A percentile compares a stretch with the other conserved stretches of the same genome.
phyloP scores from a whole-genome alignment of 768 basidiomycete species.

The Suillus placidus region DNA sequence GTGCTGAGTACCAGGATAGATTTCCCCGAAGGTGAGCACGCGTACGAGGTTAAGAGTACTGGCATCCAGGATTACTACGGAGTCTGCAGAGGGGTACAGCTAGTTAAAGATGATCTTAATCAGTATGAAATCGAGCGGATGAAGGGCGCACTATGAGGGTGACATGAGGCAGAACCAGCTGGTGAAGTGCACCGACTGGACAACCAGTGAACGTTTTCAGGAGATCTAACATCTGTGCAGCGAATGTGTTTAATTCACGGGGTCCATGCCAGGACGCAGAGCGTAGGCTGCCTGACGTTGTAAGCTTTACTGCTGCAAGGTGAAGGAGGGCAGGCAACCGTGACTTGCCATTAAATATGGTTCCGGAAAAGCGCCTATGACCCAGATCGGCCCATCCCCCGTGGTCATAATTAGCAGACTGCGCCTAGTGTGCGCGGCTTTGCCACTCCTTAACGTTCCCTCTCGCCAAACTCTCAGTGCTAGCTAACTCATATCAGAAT shows the following conservation, averaged over 20 bases:
- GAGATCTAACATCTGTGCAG: slow-evolving; percentile 49
- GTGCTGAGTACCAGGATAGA: slow-evolving; percentile 64
- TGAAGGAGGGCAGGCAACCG: slow-evolving; percentile 5
- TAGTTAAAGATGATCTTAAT: slow-evolving; percentile 30
- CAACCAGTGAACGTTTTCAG: slow-evolving; percentile 48
- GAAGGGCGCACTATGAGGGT: slow-evolving; percentile 57
- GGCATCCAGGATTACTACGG: slow-evolving; percentile 74
- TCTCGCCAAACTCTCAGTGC: slow-evolving; percentile 11
- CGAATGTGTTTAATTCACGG: slow-evolving; percentile 9
- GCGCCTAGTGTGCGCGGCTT: neutral
- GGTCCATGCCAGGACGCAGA: neutral
- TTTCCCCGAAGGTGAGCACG: slow-evolving; percentile 79
- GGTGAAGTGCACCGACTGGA: slow-evolving; percentile 56
- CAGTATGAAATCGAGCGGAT: neutral
- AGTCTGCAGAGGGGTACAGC: slow-evolving; percentile 75
- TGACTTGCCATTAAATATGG: neutral
- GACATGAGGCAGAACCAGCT: slow-evolving; percentile 56
- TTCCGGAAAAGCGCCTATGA: neutral
- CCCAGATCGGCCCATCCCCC: neutral
- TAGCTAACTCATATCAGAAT: slow-evolving; percentile 20
- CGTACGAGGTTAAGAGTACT: slow-evolving; percentile 62
- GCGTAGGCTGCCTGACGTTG: neutral
- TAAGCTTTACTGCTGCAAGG: neutral
- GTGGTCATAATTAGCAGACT: slow-evolving; percentile 9
- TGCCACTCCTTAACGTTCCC: neutral